Conservation (phyloP, 2,329 filamentous ascomycete genomes). For the Chaetomiaceae sp. region DNA sequence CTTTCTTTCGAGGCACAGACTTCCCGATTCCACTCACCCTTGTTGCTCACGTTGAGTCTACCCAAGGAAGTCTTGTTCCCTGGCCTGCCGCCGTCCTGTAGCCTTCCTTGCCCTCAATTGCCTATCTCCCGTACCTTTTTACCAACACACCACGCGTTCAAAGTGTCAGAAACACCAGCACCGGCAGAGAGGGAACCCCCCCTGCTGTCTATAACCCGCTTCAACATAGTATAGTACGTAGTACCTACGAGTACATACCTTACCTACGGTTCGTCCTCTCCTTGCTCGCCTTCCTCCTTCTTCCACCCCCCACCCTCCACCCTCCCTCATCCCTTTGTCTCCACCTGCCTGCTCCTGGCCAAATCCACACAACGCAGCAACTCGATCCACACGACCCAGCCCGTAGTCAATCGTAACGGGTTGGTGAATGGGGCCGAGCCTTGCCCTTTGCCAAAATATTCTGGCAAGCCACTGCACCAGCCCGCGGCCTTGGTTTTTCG, state of each 20-base stretch:
- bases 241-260: too few relatives aligned
- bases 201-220: too few relatives aligned
- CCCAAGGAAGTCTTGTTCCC: not conserved
- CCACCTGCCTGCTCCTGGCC: conserved; percentile 8
- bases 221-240: too few relatives aligned
- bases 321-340: conserved; percentile 6
- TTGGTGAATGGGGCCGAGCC: conserved; percentile 14
- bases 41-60: too few relatives aligned
- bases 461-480: conserved; percentile 5
- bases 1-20: conserved; percentile 10
- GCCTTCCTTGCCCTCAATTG: not conserved
- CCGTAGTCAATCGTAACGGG: conserved; percentile 11
- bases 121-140: too few relatives aligned
- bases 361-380: conserved; percentile 9
- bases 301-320: conserved; percentile 2
- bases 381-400: conserved; percentile 16
- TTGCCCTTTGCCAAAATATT: conserved; percentile 13
- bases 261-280: not conserved
- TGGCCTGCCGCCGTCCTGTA: not conserved
- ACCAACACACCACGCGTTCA: too few relatives aligned
- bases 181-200: too few relatives aligned
- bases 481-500: conserved; percentile 10
- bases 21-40: not conserved
- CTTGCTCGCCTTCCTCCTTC: not conserved
- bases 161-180: too few relatives aligned